Evolutionary conservation across 371 early-diverging fungal species (phyloP), one percentile per base, ranked within the genome.

Genomic region (Thermomucor indicae-seudaticae): DNA sequence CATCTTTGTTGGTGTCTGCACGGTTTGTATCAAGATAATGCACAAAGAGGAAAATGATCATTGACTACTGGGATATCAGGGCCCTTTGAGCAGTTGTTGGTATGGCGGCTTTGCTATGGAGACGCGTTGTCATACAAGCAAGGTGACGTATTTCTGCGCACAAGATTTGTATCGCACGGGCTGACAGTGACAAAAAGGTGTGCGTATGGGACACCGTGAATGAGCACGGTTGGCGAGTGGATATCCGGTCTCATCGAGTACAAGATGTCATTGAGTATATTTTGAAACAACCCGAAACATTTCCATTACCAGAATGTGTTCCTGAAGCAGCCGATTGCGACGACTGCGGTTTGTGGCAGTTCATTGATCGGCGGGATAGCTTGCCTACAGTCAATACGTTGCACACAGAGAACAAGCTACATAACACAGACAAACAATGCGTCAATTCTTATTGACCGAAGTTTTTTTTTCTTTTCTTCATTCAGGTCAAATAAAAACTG

Each of bases 61-160:
- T 25, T 22, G 29, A 17, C 29, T 7, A 16, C 24, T 34, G 34
- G 42, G 25, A 3, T 45, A 19, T 4, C 49, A 81, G 76, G 88
- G 95, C 1, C 81, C 83, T 2, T 52, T 72, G 3, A 86, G 87
- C 37, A 68, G 78, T 38, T 98, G 98, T 59, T 96, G 91, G 70
- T 84, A 83, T 52, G 88, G 79, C 11, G 96, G 93, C 0, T 98
- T 91, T 68, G 96, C 96, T 14, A 70, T 97, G 60, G 95, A 96
- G 58, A 77, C 87, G 1, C 57, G 70, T 6, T 76, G 76, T 51
- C 76, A 76, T 41, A 64, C 72, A n/a, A 66, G 70, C 27, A 70
- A 77, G 58, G 74, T 77, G 65, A 16, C 17, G 16, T 14, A 20
- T 6, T 43, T 23, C n/a, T 30, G 16, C 31, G 2, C 28, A 40